A percentile compares a stretch with the other conserved stretches of the same genome.
Conservation (phyloP, 176 grass and related monocot species). For the Ensete ventricosum region DNA sequence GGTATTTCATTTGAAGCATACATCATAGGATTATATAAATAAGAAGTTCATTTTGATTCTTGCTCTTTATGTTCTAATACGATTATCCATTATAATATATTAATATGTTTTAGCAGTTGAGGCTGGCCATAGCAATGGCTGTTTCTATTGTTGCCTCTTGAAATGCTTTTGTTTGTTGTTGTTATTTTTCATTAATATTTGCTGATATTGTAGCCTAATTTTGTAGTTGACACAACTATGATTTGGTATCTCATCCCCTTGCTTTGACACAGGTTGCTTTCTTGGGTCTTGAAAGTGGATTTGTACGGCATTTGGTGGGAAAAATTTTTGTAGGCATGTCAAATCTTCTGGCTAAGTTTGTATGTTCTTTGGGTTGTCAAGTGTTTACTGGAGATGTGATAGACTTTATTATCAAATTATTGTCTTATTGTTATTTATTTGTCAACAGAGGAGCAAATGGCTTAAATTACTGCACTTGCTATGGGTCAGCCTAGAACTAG, state of each 20-base stretch:
- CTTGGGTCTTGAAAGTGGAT: conserved; percentile 45
- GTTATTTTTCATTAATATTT: neutral
- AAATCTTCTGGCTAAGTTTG: conserved; percentile 44
- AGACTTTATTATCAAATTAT: conserved; percentile 4
- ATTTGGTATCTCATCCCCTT: conserved; percentile 10
- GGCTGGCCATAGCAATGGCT: no score
- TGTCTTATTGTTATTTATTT: conserved; percentile 16
- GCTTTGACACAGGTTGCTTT: conserved; percentile 47
- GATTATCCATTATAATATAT: neutral
- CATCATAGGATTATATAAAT: neutral
- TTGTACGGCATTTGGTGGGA: conserved; percentile 60
- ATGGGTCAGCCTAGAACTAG: conserved; percentile 38
- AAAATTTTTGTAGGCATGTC: conserved; percentile 52
- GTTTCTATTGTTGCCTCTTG: no score
- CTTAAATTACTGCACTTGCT: conserved; percentile 51
- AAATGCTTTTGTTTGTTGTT: neutral
- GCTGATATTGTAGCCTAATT: neutral
- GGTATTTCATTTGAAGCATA: conserved; percentile 32
- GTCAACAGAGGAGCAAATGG: conserved; percentile 47
- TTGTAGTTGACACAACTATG: neutral
- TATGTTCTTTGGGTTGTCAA: conserved; percentile 34
- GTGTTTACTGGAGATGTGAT: conserved; percentile 1
- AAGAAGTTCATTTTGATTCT: conserved; percentile 8
- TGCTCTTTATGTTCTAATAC: no score
- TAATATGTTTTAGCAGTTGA: no score